Evolutionary conservation across 176 grass and related monocot genomes (phyloP), one percentile per base, ranked within the genome.

Genomic region (Eleusine coracana): DNA sequence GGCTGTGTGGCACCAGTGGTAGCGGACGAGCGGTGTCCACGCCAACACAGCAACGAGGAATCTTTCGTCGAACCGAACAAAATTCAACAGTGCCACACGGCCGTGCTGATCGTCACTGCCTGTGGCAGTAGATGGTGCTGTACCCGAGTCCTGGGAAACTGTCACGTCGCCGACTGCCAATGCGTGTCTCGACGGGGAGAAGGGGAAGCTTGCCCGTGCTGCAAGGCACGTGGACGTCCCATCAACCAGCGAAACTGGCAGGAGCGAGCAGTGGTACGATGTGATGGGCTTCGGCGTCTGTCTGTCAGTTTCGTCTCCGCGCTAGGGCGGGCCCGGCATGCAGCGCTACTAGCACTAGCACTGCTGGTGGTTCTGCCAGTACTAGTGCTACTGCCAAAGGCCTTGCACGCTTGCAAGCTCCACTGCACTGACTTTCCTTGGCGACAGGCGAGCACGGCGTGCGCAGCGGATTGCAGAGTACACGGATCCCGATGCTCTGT

Each of bases 171-270:
- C 41, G 28, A 8, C n/a, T 54, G 73, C 79, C 73, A 0, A 23
- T 39, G 77, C n/a, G 73, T 71, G 79, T 79, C 31, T 34, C 31
- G 65, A 77, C 55, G 18, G 18, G 18, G 16, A 18, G 18, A 0
- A 5, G 41, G 15, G 55, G 46, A 18, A 27, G 4, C 62, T 78
- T 48, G 42, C 59, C 74, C 55, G 48, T 58, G 31, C 39, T 14
- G 49, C 80, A 55, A 71, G 85, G 79, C 72, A 52, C 66, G 41
- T 52, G 52, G 79, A 7, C 10, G 14, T 82, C 79, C 39, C 79
- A 42, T 82, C 86, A 1, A 13, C 66, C 17, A 23, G 59, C 11
- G 49, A 68, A 23, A 74, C 5, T 68, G 61, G 49, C 77, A 46
- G 34, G 6, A 61, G 69, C 17, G 36, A 49, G 21, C 15, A 23